Evolutionary conservation across 2,329 filamentous ascomycete genomes (phyloP), one percentile per base, ranked within the genome.

Genomic region (Aaosphaeria arxii): DNA sequence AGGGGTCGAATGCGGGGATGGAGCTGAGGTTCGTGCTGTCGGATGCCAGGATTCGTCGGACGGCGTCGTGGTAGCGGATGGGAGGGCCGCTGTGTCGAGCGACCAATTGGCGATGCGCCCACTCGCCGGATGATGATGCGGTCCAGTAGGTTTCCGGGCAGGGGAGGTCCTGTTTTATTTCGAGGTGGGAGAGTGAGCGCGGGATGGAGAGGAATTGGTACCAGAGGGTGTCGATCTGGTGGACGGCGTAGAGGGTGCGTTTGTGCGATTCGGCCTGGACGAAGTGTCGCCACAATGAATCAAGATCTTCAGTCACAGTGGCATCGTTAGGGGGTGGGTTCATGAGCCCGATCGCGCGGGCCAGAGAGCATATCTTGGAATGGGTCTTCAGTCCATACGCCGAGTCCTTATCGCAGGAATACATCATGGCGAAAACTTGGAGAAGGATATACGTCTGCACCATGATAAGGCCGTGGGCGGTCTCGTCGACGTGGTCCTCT

Each of bases 201-300:
- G 57, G 59, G 4, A 60, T 51, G 4, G 57, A 62, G 3, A 62
- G 44, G 17, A 58, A 51, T 39, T 62, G 57, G 38, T 60, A 59
- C 53, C 57, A 60, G 31, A 58, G 43, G n/a, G 52, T 46, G 39
- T 56, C 53, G 30, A 60, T 54, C 28, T 60, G 55, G 30, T 60
- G 57, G 5, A 60, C 42, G 38, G 57, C 54, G 35, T 54, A 60
- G 5, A 52, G 32, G 6, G 55, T 60, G 33, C 57, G 43, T 36
- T 60, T 57, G 6, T 47, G 49, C 30, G 52, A 47, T 40, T 56
- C 57, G 0, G 48, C 44, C 24, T 47, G 39, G 9, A 51, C 44
- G 41, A 57, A 56, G 6, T 54, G 46, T 9, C 44, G 47, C 53
- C 56, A 58, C 4, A 60, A 46, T 5, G 54, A 52, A 2, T 55